Conservation (phyloP, 2,329 filamentous ascomycete species). For the Fusarium cyanostomum region DNA sequence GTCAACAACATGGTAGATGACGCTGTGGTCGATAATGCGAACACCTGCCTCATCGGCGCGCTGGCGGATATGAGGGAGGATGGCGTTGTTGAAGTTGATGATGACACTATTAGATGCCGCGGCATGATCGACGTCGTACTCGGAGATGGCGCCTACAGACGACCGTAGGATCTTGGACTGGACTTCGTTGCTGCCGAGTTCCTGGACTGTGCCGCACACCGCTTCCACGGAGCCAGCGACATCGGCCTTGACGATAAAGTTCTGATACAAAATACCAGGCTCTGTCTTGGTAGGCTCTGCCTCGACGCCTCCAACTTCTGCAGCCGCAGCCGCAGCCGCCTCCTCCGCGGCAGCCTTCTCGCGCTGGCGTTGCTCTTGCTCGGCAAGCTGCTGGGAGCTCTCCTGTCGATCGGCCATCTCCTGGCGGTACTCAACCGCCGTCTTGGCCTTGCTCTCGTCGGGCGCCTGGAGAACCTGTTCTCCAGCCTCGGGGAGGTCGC, state of each 20-base stretch:
- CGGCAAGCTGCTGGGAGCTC: conserved; percentile 83
- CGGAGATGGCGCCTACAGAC: conserved; percentile 78
- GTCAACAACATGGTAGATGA: conserved; percentile 84
- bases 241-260: conserved; percentile 91
- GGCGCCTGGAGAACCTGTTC: conserved; percentile 86
- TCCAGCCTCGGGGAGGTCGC: conserved; percentile 81
- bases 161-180: conserved; percentile 79
- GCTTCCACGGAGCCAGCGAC: conserved; percentile 95
- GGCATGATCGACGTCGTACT: conserved; percentile 91
- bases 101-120: conserved; percentile 78
- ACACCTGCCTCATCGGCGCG: conserved; percentile 78
- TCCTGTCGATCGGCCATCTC: conserved; percentile 77
- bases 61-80: conserved; percentile 73
- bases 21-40: conserved; percentile 82
- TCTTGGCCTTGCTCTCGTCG: conserved; percentile 80
- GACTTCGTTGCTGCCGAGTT: conserved; percentile 87
- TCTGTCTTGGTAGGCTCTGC: conserved; percentile 52
- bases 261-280: conserved; percentile 65
- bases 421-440: conserved; percentile 78
- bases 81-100: conserved; percentile 83
- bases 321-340: conserved; percentile 47
- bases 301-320: conserved; percentile 49
- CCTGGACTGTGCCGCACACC: conserved; percentile 77
- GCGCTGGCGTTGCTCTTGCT: conserved; percentile 70
- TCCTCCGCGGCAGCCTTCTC: conserved; percentile 59